These are phyloP conservation scores for Neurospora cerealis DNA, from an alignment of 495 filamentous ascomycete species.

Conservation along the genomic window DNA sequence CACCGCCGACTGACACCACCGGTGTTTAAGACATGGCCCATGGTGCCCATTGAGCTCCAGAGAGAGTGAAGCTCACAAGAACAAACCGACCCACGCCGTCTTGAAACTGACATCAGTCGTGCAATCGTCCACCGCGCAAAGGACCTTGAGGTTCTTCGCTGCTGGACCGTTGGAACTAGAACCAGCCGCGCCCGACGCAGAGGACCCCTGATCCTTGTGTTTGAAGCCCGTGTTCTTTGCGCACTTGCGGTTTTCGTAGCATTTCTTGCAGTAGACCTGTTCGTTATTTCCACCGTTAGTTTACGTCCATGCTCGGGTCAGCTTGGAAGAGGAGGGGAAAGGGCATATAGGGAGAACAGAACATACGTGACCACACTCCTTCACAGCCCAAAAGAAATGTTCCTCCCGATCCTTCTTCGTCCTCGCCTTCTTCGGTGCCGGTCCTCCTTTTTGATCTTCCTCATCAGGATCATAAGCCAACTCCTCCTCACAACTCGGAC, in stretches of 20 bases:
- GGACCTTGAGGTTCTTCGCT: constrained; percentile 5
- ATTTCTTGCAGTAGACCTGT: constrained; percentile 38
- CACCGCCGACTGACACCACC: not conserved
- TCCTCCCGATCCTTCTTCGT: constrained; percentile 33
- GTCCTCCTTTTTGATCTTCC: constrained; percentile 2
- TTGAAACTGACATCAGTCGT: constrained; percentile 18
- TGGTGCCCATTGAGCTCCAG: not conserved
- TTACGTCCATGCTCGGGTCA: not conserved
- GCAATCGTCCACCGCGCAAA: constrained; percentile 37
- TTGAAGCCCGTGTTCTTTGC: constrained; percentile 16
- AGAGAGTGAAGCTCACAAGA: not conserved
- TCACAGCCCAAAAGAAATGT: constrained; percentile 42
- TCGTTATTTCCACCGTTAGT: not conserved
- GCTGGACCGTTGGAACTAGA: constrained; percentile 8
- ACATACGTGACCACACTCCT: constrained; percentile 40
- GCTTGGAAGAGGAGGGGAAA: not conserved
- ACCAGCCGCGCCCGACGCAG: not conserved
- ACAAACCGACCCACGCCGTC: not conserved
- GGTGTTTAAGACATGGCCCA: too few relatives aligned
- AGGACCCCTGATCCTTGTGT: not conserved
- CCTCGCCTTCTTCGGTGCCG: constrained; percentile 26
- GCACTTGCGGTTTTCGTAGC: constrained; percentile 29
- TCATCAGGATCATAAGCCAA: constrained; percentile 33
- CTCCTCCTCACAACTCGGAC: constrained; percentile 37
- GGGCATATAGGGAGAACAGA: not conserved